Evolutionary conservation across 306 rosid genomes (phyloP), one percentile per base, ranked within the genome.

Genomic region (Trichosanthes truncata): DNA sequence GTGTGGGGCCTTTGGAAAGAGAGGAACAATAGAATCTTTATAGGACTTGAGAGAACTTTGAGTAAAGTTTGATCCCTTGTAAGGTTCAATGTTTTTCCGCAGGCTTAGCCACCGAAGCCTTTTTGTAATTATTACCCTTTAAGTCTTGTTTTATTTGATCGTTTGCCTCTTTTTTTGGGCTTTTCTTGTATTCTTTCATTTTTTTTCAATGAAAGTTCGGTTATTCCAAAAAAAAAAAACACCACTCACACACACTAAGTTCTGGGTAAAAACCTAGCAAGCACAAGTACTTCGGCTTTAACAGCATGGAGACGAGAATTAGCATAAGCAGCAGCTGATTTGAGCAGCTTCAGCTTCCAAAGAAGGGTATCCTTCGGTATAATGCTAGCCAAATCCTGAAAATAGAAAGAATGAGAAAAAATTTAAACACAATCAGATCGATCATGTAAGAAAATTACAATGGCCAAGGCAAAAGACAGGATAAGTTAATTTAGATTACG

Each of bases 261-360:
- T n/a, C 35, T 74, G 81, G 65, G 85, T 66, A 69, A 75, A 18
- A 79, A 95, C 99, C 99, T 95, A 67, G 99, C 92, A 74, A 95
- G 88, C 81, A 95, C 91, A 52, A 95, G 97, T 6, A 95, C 98
- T 91, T 95, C 97, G 20, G 97, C 97, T 88, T 86, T 89, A 74
- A 95, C 92, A 71, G 99, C 97, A 88, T 93, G 97, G 59, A 93
- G 97, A 79, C 96, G 98, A 6, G 99, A 95, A 84, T 91, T 95
- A 60, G 97, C 86, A 83, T 93, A 93, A 26, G 96, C 91, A 83
- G 99, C 91, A 79, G 94, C 97, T 81, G 94, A 89, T 81, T 89
- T 89, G 71, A 93, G 90, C 88, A 96, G 93, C 89, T 93, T 88
- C 86, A 93, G 86, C 89, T 93, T 96, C 99, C 99, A 95, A 41